Percentiles rank a stretch among this genome's conserved stretches.
Evolutionary conservation across 2,329 filamentous ascomycete species (phyloP).

Genomic region (Aspergillus quadricinctus): DNA sequence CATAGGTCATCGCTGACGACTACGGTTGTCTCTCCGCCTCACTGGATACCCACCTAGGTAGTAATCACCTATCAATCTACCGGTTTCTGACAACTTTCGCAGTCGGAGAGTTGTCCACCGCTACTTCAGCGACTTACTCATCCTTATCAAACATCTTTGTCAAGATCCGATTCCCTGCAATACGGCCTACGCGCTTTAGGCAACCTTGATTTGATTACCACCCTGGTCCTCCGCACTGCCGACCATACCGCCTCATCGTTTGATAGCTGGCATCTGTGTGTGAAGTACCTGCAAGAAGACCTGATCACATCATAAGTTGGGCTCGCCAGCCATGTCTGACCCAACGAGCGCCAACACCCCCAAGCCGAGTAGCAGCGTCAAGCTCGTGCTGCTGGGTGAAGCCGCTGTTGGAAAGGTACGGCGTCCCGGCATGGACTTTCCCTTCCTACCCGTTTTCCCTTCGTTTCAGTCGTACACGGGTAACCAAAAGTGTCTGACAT

Average conservation of each 20-base stretch:
- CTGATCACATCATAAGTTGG: conserved; percentile 19
- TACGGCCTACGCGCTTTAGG: conserved; percentile 16
- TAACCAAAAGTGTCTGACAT: conserved; percentile 17
- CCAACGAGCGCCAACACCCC: conserved; percentile 61
- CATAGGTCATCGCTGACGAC: conserved; percentile 15
- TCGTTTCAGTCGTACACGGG: conserved; percentile 12
- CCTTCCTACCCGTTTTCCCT: not conserved
- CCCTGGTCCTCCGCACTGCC: conserved; percentile 2
- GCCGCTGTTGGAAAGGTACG: conserved; percentile 95
- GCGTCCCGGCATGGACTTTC: conserved; percentile 3
- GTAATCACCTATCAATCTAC: conserved; percentile 3
- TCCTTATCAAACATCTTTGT: not conserved
- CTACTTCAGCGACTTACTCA: not conserved
- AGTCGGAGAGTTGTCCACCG: not conserved
- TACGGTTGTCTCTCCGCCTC: conserved; percentile 17
- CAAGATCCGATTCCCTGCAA: not conserved
- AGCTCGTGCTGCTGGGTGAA: conserved; percentile 95
- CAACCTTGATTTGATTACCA: conserved; percentile 14
- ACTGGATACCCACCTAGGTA: conserved; percentile 11
- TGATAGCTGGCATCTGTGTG: conserved; percentile 18
- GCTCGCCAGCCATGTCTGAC: conserved; percentile 60
- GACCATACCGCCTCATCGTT: conserved; percentile 12
- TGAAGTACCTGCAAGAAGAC: conserved; percentile 26
- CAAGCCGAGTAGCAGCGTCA: conserved; percentile 99
- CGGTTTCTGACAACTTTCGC: conserved; percentile 4